Evolutionary conservation across 768 basidiomycete genomes (phyloP), one percentile per base, ranked within the genome.

Genomic region (Auriscalpium microsporum): DNA sequence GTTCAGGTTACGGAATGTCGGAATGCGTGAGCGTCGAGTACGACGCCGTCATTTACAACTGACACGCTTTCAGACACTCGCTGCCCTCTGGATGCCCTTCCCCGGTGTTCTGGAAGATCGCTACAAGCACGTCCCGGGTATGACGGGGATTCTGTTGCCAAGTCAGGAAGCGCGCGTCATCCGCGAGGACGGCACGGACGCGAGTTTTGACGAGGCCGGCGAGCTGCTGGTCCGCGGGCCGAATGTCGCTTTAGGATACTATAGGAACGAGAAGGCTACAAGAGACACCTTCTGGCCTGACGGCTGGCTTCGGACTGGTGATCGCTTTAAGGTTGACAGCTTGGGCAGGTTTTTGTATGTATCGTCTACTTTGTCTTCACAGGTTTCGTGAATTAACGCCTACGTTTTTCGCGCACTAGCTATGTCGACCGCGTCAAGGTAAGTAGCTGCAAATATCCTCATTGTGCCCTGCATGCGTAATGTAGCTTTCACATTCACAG

Each of bases 351-450:
- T 89, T 63, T 90, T 78, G 86, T 88, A 56, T 44, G 81, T 71
- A 21, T 45, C 42, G 1, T 49, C 21, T 48, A 56, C 28, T 33
- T 21, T n/a, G 9, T 8, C 17, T 7, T 14, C 36, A 16, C 4
- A 11, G 28, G 28, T 10, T 23, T 50, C n/a, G 14, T 3, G 19
- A 8, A 13, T n/a, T 10, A 16, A n/a, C 8, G 28, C 19, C 5
- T 28, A 7, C 4, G 28, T 28, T 28, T 28, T 4, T 28, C 28
- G 16, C 28, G 1, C 16, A 28, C 17, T 54, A 88, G 86, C 67
- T 90, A 82, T 61, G 82, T 82, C 11, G 89, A 91, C 66, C 77
- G 90, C 52, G 74, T 76, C n/a, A 90, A 91, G 78, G 86, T 85
- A 50, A 58, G 56, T 19, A 4, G 9, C 11, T 36, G 19, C 7